A percentile compares a stretch with the other conserved stretches of the same genome.
Conservation (phyloP, 148 eudicot genomes). For the Tetragonia tetragonoides region DNA sequence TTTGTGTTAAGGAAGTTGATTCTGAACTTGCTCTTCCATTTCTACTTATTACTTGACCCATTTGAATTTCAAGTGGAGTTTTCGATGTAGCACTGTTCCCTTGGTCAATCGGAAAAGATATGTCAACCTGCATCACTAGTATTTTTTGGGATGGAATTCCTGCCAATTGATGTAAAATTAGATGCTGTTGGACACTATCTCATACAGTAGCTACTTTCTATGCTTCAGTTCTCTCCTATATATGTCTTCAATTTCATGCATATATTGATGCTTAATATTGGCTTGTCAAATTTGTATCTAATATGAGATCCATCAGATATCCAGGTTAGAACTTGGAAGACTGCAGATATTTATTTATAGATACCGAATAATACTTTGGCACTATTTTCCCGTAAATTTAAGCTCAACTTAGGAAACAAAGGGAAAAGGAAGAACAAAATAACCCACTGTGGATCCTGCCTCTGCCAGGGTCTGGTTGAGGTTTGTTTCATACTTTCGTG, state of each 20-base stretch:
- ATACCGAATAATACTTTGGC: no score
- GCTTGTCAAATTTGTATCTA: neutral
- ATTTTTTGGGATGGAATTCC: neutral
- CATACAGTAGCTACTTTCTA: neutral
- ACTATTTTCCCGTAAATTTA: no score
- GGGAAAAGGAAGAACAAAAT: no score
- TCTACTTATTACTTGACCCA: constrained; percentile 1
- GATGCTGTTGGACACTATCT: neutral
- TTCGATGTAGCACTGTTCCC: neutral
- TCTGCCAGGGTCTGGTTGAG: no score
- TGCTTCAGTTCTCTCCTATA: neutral
- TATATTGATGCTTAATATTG: neutral
- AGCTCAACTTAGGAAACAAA: no score
- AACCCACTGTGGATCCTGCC: no score
- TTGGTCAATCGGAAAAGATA: neutral
- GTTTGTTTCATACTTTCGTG: no score
- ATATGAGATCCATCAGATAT: neutral
- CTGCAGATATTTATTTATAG: neutral
- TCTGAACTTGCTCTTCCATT: neutral
- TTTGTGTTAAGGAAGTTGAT: neutral
- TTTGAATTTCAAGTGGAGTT: neutral
- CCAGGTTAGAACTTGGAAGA: neutral
- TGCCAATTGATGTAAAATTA: neutral
- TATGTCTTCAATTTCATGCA: neutral
- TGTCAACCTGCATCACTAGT: neutral